phyloP scores from a whole-genome alignment of 805 yeast genomes.

The Saccharomycopsis sp. region DNA sequence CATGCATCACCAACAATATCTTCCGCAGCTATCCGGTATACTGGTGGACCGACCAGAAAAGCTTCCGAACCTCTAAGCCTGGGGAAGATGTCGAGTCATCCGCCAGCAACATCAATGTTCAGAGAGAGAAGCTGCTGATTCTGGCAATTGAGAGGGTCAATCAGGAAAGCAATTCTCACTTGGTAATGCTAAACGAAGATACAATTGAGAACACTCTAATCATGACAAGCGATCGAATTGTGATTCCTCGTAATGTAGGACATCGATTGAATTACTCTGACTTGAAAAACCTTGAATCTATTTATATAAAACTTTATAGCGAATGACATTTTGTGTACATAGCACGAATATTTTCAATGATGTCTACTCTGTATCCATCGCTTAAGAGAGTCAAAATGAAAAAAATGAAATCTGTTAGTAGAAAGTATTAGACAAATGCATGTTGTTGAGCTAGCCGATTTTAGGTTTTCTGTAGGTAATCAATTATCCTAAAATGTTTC shows the following conservation, averaged over 20 bases:
- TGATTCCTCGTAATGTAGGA: neutral
- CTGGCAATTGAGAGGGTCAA: neutral
- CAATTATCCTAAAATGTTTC: neutral
- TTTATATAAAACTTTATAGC: neutral
- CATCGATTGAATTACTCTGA: neutral
- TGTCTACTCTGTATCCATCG: no score
- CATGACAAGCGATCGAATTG: neutral
- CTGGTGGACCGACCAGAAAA: conserved; percentile 43
- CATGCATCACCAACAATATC: conserved; percentile 48
- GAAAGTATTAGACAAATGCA: neutral
- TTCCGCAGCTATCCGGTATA: conserved; percentile 46
- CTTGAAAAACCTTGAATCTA: neutral
- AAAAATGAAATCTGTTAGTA: no score
- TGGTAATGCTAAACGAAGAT: neutral
- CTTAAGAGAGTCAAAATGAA: no score
- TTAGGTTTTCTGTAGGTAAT: neutral
- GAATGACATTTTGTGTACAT: neutral
- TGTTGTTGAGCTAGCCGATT: neutral
- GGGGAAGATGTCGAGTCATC: neutral
- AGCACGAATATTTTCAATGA: no score
- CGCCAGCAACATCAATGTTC: neutral
- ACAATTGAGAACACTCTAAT: neutral
- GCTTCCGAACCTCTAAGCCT: neutral
- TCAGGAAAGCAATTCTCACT: neutral
- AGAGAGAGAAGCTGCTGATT: neutral